Base-by-base conservation (phyloP, 2,329 filamentous ascomycete species). In the Torrubiella hemipterigena region DNA sequence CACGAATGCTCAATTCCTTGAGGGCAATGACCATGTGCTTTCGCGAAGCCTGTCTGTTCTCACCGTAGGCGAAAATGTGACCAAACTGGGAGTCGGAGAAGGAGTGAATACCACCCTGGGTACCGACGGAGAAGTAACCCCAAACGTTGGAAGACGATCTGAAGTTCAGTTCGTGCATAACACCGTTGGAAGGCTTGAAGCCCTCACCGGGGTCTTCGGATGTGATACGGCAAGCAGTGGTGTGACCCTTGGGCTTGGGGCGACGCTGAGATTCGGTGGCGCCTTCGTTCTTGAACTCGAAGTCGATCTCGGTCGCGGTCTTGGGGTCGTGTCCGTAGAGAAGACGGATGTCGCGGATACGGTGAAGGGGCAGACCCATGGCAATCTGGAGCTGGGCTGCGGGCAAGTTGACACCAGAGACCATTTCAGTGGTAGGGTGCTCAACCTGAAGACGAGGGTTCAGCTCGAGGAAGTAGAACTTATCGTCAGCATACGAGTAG, bases 51-150 rank as follows among this genome's bases (percentile, higher is more conserved):
- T 86, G 81, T 56, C 91, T 79, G 66, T 93, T 98, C 69, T 98
- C 91, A 38, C 91, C 91, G 48, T 96, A 98, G 31, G 91, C 93
- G 58, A 98, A 98, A 46, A 98, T 98, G 63, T 98, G 91, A 61
- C 91, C 91, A 48, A 98, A 98, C 54, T 98, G 91, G 51, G 83
- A 93, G 65, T 98, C 91, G 7, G 91, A 96, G 71, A 94, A 98
- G 59, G 85, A 95, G 74, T 98, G 91, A 43, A 98, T 98, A 59
- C 87, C 87, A 64, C 87, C 89, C 34, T 86, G 80, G 8, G 87
- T 91, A 65, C 87, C 84, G 56, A 98, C 91, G 32, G 91, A 98
- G 76, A 98, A 98, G 63, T 98, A 98, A 70, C 91, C 91, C 91
- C 91, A 98, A 34, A 96, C 91, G 46, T 98, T 98, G 41, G 91